Conservation (phyloP, 352 stramenopile species). For the Pythium dissimile region DNA sequence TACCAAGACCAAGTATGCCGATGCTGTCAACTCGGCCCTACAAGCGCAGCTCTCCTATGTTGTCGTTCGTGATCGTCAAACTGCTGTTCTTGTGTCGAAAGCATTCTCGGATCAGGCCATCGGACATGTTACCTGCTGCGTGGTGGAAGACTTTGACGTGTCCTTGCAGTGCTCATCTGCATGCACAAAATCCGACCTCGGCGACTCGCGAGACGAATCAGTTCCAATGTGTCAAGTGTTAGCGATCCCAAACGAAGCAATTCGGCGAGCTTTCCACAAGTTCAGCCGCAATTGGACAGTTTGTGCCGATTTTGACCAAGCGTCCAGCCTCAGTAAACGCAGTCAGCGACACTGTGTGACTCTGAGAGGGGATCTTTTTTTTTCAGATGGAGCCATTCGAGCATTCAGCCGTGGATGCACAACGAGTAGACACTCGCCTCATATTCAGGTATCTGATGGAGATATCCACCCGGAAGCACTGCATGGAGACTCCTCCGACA, state of each 20-base stretch:
- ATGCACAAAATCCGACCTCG: neutral
- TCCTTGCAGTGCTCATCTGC: neutral
- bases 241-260: neutral
- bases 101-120: constrained; percentile 13
- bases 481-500: too few relatives aligned
- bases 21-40: constrained; percentile 22
- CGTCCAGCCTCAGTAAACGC: neutral
- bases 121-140: constrained; percentile 24
- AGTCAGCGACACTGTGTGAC: constrained; percentile 22
- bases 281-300: constrained; percentile 23
- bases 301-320: constrained; percentile 16
- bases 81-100: constrained; percentile 15
- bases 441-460: neutral
- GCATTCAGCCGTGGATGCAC: constrained; percentile 1
- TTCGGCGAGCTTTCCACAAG: constrained; percentile 20
- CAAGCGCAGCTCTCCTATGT: constrained; percentile 13
- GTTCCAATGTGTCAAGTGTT: constrained; percentile 23
- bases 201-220: neutral
- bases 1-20: neutral
- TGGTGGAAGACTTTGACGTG: constrained; percentile 18
- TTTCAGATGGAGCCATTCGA: constrained; percentile 28
- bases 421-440: neutral
- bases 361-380: constrained; percentile 25
- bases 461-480: too few relatives aligned
- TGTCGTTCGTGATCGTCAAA: constrained; percentile 15